Conservation (phyloP, 2,329 filamentous ascomycete genomes). For the Fusarium burgessii region DNA sequence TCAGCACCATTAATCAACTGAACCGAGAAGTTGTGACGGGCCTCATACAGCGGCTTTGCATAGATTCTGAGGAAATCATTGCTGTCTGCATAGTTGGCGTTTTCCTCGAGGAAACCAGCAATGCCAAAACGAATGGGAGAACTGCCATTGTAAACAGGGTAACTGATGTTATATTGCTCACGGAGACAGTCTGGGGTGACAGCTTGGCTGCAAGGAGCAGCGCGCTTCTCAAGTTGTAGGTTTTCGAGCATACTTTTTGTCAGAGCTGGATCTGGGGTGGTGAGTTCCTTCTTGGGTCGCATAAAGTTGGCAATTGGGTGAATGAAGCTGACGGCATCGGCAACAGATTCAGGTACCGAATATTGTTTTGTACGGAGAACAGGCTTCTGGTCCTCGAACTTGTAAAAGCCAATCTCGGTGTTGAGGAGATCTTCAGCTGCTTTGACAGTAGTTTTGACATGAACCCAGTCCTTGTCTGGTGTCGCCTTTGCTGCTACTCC, state of each 20-base stretch:
- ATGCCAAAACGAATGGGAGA: slow-evolving; percentile 58
- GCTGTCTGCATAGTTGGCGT: slow-evolving; percentile 59
- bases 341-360: slow-evolving; percentile 56
- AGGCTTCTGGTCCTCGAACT: slow-evolving; percentile 52
- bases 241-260: slow-evolving; percentile 13
- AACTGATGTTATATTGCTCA: slow-evolving; percentile 60
- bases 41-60: slow-evolving; percentile 52
- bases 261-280: slow-evolving; percentile 28
- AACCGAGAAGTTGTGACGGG: slow-evolving; percentile 56
- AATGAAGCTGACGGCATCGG: slow-evolving; percentile 58
- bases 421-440: slow-evolving; percentile 56
- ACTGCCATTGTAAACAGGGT: slow-evolving; percentile 44
- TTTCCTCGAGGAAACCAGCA: slow-evolving; percentile 63
- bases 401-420: slow-evolving; percentile 56
- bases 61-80: slow-evolving; percentile 53
- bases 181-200: slow-evolving; percentile 57
- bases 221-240: slow-evolving; percentile 36
- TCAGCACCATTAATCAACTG: slow-evolving; percentile 57
- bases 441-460: slow-evolving; percentile 56
- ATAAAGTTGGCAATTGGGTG: slow-evolving; percentile 64
- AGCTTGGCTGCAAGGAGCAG: slow-evolving; percentile 48
- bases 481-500: slow-evolving; percentile 51
- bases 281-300: slow-evolving; percentile 52
- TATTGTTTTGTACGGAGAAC: slow-evolving; percentile 61
- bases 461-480: slow-evolving; percentile 56